A percentile compares a stretch with the other conserved stretches of the same genome.
phyloP scores from a whole-genome alignment of 2,329 filamentous ascomycete genomes.

The Stemphylium lycopersici region DNA sequence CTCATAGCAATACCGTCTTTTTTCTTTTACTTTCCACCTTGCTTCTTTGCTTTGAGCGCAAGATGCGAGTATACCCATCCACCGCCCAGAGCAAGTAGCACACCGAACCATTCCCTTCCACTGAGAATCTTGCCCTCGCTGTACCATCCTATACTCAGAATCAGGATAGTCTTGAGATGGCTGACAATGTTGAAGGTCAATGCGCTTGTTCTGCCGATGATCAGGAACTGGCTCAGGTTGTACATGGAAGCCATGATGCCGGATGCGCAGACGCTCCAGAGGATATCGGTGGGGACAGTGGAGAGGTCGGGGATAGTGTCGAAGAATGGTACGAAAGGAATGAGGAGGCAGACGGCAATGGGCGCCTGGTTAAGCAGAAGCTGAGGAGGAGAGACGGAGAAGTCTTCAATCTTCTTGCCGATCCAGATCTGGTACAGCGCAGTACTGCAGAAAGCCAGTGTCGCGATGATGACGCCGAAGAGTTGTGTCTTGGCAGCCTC shows the following conservation, averaged over 20 bases:
- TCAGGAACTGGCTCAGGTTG: constrained; percentile 52
- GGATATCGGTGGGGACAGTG: constrained; percentile 48
- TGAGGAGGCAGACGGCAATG: constrained; percentile 52
- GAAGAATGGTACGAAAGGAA: constrained; percentile 53
- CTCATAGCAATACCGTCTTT: neutral
- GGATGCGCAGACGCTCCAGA: constrained; percentile 50
- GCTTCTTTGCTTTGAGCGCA: constrained; percentile 45
- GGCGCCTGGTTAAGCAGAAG: constrained; percentile 56
- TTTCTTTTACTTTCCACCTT: constrained; percentile 32
- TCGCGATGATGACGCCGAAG: constrained; percentile 52
- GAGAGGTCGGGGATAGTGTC: constrained; percentile 50
- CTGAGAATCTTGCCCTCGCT: constrained; percentile 52
- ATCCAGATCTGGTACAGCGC: constrained; percentile 58
- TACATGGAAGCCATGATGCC: constrained; percentile 53
- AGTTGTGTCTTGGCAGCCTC: constrained; percentile 49
- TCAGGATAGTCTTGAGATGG: constrained; percentile 56
- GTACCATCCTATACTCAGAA: constrained; percentile 55
- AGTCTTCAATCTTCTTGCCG: constrained; percentile 57
- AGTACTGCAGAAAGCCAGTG: constrained; percentile 53
- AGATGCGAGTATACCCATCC: constrained; percentile 55
- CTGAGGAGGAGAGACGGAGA: constrained; percentile 52
- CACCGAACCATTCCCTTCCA: constrained; percentile 50
- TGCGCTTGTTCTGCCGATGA: constrained; percentile 49
- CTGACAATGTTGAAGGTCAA: constrained; percentile 50
- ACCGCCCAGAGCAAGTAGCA: constrained; percentile 53